Base-by-base conservation (phyloP, 495 filamentous ascomycete genomes). In the Talaromyces adpressus region DNA sequence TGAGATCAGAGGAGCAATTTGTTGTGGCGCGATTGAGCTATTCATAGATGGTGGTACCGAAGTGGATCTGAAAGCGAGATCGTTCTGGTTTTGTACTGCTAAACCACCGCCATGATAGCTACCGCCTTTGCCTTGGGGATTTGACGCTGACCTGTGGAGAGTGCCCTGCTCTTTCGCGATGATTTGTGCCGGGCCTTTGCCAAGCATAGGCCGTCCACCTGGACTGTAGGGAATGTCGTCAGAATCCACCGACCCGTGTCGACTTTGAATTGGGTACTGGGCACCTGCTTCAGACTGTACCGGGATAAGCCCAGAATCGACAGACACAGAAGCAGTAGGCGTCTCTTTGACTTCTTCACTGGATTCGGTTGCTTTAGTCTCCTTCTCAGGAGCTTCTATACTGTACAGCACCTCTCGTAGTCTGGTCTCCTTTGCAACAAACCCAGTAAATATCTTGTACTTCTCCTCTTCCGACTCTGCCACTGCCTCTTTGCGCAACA, bases 381-480 rank as follows among this genome's bases (percentile, higher is more conserved):
- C 25, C 20, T 65, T 51, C 22, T 58, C 53, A 54, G 57, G 47
- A 63, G 73, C 69, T 25, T 83, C 82, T 62, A 82, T 75, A 61
- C 72, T 81, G 63, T 83, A 83, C 2, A 84, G 67, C 29, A 84
- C 75, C 52, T 82, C 80, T 27, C 82, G 78, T 6, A 84, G 72
- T 45, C 81, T 81, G 8, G 73, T 78, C 65, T 84, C 82, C 62
- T 82, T 81, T 14, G 70, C 73, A 45, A 76, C 76, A 59, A 84
- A 84, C 8, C 76, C 73, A 3, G 75, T 82, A 60, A 84, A 84
- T 29, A 83, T 77, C 59, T 79, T 78, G 61, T 76, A 76, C 32
- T 81, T 77, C 53, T 84, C 81, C 59, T 74, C 70, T 60, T 84
- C 79, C 2, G 75, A 78, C 54, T 80, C 75, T 11, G 79, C 80